A percentile compares a stretch with the other conserved stretches of the same genome.
Conservation (phyloP, 1,284 basidiomycete genomes). For the Irpex sp. region DNA sequence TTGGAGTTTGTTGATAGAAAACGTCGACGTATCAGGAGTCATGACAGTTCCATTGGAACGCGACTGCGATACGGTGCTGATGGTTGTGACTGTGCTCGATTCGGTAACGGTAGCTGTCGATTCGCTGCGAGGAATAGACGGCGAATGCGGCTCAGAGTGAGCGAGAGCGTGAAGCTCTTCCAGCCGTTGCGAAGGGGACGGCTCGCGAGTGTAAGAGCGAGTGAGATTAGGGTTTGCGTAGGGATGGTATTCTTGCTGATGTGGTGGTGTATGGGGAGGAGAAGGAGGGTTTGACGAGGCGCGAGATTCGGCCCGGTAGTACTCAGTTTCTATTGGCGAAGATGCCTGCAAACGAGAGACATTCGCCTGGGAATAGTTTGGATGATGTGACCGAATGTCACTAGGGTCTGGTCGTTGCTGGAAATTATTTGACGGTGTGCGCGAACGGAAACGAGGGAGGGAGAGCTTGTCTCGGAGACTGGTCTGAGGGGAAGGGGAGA, state of each 20-base stretch:
- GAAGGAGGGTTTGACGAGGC: slow-evolving; percentile 18
- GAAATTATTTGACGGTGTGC: slow-evolving; percentile 27
- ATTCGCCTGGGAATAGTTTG: slow-evolving; percentile 15
- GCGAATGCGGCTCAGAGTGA: slow-evolving; percentile 11
- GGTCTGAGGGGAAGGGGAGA: slow-evolving; percentile 30
- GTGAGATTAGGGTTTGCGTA: slow-evolving; percentile 72
- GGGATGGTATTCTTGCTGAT: slow-evolving; percentile 45
- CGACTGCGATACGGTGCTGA: slow-evolving; percentile 34
- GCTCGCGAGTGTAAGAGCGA: slow-evolving; percentile 31
- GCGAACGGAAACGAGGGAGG: slow-evolving; percentile 28
- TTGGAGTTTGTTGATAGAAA: slow-evolving; percentile 38
- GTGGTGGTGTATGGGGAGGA: slow-evolving; percentile 20
- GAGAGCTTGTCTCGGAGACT: slow-evolving; percentile 33
- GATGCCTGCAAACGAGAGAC: slow-evolving; percentile 17
- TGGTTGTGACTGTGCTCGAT: slow-evolving; percentile 25
- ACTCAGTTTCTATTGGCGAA: slow-evolving; percentile 20
- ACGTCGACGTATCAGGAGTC: slow-evolving; percentile 43
- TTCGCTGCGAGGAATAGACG: slow-evolving; percentile 34
- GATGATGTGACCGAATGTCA: slow-evolving; percentile 13
- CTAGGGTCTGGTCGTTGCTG: slow-evolving; percentile 15
- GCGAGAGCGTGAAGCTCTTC: slow-evolving; percentile 15
- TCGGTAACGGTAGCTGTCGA: slow-evolving; percentile 57
- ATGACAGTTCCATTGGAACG: slow-evolving; percentile 38
- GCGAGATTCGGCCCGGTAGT: slow-evolving; percentile 17
- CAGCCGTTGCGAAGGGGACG: slow-evolving; percentile 25